Evolutionary conservation across 345 rosid species (phyloP), one percentile per base, ranked within the genome.

Genomic region (Arabidopsis suecica): DNA sequence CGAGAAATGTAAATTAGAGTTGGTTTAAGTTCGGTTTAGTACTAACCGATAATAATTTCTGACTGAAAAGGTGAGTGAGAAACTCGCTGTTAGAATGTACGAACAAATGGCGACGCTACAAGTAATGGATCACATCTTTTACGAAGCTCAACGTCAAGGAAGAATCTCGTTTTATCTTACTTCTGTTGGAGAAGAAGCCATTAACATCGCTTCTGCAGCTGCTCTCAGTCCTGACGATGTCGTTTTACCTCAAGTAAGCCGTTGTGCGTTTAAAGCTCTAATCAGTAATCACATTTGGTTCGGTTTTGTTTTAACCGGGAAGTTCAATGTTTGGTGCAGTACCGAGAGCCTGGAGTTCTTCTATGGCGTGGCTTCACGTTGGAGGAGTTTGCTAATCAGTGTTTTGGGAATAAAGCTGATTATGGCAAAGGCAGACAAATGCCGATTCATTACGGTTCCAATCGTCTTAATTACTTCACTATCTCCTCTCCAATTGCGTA

Each of bases 61-160:
- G 23, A 50, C 36, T 67, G 16, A 33, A 13, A 12, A 88, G 97
- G 86, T 89, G 59, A 82, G 81, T 28, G 79, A 88, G 88, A 88
- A 83, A 74, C 50, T 83, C 37, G 95, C 90, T 1, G 81, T 82
- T 2, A 89, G 75, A 75, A 91, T 91, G 82, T 88, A 91, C 68
- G 61, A 81, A 5, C 64, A 79, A 49, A 89, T 91, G 97, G 93
- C 86, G 32, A 84, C 86, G 40, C 91, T 91, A 47, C 93, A 89
- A 48, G 76, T 82, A 36, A 91, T 91, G 95, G 97, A 91, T 59
- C 82, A 77, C 14, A 79, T 88, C 9, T 82, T 88, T 65, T 86
- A 84, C 69, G 97, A 91, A 83, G 92, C 97, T 12, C 97, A 91
- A 64, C 81, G 95, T 68, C 97, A 91, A 81, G 97, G 97, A 65